Base-by-base conservation (phyloP, 2,329 filamentous ascomycete species). In the Xylogone sp. region DNA sequence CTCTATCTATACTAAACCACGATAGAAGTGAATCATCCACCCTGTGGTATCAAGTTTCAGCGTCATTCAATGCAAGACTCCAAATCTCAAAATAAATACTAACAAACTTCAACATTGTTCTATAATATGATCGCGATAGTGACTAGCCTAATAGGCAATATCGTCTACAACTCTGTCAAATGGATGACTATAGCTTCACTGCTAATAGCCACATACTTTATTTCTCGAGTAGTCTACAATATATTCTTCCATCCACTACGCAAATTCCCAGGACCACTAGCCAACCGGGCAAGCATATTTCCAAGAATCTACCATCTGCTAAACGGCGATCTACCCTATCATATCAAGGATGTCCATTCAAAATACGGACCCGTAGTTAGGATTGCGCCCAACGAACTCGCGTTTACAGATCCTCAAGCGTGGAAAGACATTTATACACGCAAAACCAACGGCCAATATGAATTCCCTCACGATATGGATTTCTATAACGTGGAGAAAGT, bases 261-360 rank as follows among this genome's bases (percentile, higher is more conserved):
- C 16, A 45, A 50, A 12, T 49, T 52, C 39, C 58, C 56, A 10
- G 56, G 58, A 7, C 56, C 58, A 27, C 44, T 29, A 16, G 39
- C 53, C 3, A 57, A 52, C 51, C 45, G 45, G 6, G 48, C 50
- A 12, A 42, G 56, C 5, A 47, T 55, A 1, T 24, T 59, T 3
- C 49, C 53, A 16, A 46, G 45, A n/a, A 47, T 43, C 2, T 54
- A 53, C 19, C 29, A 55, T 31, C 16, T 48, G 4, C 45, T 49
- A 20, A 34, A 20, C n/a, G 58, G 58, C 5, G 27, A 42, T 10
- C 46, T 55, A 7, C 47, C 44, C n/a, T 53, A 49, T 21, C 43
- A 43, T 10, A 46, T 52, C 4, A 19, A 22, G 2, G n/a, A 51
- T 10, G 39, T 55, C 19, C 53, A 53, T 20, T n/a, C 44, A 2